Evolutionary conservation across 176 grass and related monocot species (phyloP).

Genomic region (Pharus latifolius): DNA sequence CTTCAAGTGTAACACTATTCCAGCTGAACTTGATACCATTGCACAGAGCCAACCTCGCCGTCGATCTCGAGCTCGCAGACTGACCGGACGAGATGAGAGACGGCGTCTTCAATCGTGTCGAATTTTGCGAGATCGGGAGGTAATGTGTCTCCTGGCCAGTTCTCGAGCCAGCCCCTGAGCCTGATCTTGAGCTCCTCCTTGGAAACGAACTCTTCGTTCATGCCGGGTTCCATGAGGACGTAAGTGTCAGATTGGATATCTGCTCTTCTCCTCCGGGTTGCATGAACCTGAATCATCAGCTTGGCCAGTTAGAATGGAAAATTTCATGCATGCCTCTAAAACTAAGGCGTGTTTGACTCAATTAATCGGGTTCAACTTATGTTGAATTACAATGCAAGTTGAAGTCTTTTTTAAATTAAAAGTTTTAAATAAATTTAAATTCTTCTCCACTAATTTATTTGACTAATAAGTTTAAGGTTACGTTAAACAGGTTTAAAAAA

Average conservation of each 20-base stretch:
- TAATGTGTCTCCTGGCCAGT: constrained; percentile 42
- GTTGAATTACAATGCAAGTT: too few relatives aligned
- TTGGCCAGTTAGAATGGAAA: neutral
- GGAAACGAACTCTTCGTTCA: constrained; percentile 51
- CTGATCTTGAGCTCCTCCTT: constrained; percentile 59
- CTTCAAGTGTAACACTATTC: too few relatives aligned
- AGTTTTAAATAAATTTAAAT: too few relatives aligned
- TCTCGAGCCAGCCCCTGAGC: constrained; percentile 62
- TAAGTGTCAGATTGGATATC: constrained; percentile 61
- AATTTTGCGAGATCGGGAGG: constrained; percentile 65
- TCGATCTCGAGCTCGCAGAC: constrained; percentile 85
- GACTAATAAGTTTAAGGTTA: too few relatives aligned
- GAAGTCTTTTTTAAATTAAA: too few relatives aligned
- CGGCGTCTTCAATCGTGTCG: constrained; percentile 47
- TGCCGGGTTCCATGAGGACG: constrained; percentile 69
- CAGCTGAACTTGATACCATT: constrained; percentile 84
- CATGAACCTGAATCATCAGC: constrained; percentile 18
- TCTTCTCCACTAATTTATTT: too few relatives aligned
- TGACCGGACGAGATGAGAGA: constrained; percentile 67
- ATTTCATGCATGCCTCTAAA: too few relatives aligned
- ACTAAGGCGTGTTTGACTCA: too few relatives aligned
- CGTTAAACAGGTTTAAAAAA: too few relatives aligned
- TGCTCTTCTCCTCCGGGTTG: constrained; percentile 40
- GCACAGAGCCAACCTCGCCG: constrained; percentile 63
- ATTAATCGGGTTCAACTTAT: too few relatives aligned